Percentiles rank a stretch among this genome's conserved stretches.
phyloP scores from a whole-genome alignment of 2,329 filamentous ascomycete species.

The Alternaria triticimaculans region DNA sequence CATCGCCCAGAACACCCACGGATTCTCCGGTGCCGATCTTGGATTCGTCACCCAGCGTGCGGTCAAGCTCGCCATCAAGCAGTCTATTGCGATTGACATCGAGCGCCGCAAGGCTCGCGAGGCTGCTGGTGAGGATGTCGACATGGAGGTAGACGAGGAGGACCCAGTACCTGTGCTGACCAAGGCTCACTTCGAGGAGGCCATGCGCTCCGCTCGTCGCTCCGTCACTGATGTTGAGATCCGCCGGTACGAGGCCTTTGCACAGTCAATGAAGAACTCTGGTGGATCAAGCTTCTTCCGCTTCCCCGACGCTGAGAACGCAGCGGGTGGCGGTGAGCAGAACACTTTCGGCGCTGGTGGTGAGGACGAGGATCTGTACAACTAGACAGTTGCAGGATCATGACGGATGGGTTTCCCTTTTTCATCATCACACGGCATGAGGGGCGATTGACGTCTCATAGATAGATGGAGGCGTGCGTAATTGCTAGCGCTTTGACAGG shows the following conservation, averaged over 20 bases:
- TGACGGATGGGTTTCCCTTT: slow-evolving; percentile 23
- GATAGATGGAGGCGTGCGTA: slow-evolving; percentile 27
- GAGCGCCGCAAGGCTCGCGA: slow-evolving; percentile 89
- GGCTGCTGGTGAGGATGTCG: slow-evolving; percentile 72
- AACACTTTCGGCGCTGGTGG: slow-evolving; percentile 79
- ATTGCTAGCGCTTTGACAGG: slow-evolving; percentile 17
- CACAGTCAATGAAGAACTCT: slow-evolving; percentile 98
- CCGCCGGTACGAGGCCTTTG: slow-evolving; percentile 96
- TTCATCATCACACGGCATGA: slow-evolving; percentile 19
- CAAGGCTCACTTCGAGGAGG: slow-evolving; percentile 97
- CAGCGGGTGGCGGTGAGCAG: slow-evolving; percentile 54
- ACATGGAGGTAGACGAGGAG: slow-evolving; percentile 77
- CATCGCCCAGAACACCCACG: slow-evolving; percentile 96
- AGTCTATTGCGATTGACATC: slow-evolving; percentile 88
- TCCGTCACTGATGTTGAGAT: slow-evolving; percentile 98
- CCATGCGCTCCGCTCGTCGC: slow-evolving; percentile 91
- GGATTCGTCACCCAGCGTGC: slow-evolving; percentile 99
- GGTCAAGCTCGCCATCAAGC: slow-evolving; percentile 99
- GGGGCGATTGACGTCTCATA: slow-evolving; percentile 7
- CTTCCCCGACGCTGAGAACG: slow-evolving; percentile 70
- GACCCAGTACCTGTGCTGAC: slow-evolving; percentile 96
- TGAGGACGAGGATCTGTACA: slow-evolving; percentile 96
- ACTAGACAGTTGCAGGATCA: slow-evolving; percentile 63
- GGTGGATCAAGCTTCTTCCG: slow-evolving; percentile 97
- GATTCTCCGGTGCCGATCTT: slow-evolving; percentile 99